Evolutionary conservation across 225 moss, liverwort and hornwort species (phyloP).

Genomic region (Asterella californica): DNA sequence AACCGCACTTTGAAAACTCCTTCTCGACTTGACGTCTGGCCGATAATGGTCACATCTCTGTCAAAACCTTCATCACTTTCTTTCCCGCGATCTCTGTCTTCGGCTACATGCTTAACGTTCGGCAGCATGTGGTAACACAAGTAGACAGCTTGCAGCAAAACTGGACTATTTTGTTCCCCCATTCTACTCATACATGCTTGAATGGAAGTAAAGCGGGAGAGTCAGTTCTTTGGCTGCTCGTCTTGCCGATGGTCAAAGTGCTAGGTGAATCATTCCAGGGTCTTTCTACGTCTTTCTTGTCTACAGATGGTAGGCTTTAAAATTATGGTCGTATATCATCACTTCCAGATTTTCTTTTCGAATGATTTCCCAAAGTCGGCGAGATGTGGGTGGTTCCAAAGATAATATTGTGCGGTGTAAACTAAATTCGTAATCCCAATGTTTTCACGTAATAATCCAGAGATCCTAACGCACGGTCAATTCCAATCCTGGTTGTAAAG

Average conservation of each 20-base stretch:
- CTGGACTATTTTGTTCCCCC: background rate
- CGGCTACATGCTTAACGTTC: background rate
- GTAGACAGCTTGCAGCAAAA: background rate
- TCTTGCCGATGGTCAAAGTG: background rate
- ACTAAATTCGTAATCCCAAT: too few species aligned
- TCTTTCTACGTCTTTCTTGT: background rate
- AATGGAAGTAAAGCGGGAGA: background rate
- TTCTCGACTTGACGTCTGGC: background rate
- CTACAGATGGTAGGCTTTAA: background rate
- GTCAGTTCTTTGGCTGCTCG: background rate
- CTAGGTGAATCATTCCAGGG: background rate
- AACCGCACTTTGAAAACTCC: background rate
- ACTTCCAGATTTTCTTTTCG: background rate
- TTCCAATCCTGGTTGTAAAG: background rate
- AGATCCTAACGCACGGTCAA: background rate
- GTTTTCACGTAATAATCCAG: background rate
- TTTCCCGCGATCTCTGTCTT: background rate
- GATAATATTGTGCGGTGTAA: too few species aligned
- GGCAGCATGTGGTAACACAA: background rate
- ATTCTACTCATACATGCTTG: background rate
- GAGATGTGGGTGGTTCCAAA: background rate
- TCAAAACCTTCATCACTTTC: background rate
- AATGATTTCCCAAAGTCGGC: background rate
- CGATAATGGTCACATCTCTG: background rate
- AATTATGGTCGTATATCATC: background rate